Evolutionary conservation across 2,329 filamentous ascomycete genomes (phyloP), one percentile per base, ranked within the genome.

Genomic region (Ophiostoma sp.): DNA sequence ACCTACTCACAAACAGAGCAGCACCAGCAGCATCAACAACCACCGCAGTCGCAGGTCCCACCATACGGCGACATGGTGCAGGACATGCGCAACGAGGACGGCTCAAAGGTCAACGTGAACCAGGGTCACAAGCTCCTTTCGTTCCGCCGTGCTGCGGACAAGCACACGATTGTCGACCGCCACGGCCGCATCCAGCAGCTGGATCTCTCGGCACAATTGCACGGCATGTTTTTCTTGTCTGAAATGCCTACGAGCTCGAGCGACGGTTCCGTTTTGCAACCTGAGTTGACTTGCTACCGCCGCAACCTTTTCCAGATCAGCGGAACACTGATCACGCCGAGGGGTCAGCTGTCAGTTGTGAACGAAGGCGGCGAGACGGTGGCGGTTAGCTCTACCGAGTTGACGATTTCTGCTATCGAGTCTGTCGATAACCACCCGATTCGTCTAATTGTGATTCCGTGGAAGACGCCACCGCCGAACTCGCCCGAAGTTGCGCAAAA

Each of bases 241-340:
- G 93, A 95, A 80, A 92, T 92, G 84, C 91, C 92, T 1, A 87
- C 91, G 78, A 89, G 86, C 75, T 83, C 85, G 72, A 85, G 81
- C 76, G 89, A 91, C 76, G 88, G 87, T 74, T 84, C 82, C 63
- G 80, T 87, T 64, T 84, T 91, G 69, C 91, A 92, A 80, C 93
- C 89, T 70, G 95, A 98, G 83, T 83, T 98, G 80, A 98, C 95
- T 2, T 98, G 95, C 86, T 98, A 98, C 82, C 92, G 95, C 76
- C 90, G 95, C 66, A 98, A 98, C 80, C 86, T 98, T 68, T 98
- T 98, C 82, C 95, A 98, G 82, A 97, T 98, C 79, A 97, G 94
- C 75, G 95, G 95, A 73, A 94, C 92, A 5, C 89, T 97, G 73
- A 94, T 94, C 55, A 87, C 95, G 17, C 94, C 95, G 1, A 86